Base-by-base conservation (phyloP, 495 filamentous ascomycete species). In the Neurospora sp. region DNA sequence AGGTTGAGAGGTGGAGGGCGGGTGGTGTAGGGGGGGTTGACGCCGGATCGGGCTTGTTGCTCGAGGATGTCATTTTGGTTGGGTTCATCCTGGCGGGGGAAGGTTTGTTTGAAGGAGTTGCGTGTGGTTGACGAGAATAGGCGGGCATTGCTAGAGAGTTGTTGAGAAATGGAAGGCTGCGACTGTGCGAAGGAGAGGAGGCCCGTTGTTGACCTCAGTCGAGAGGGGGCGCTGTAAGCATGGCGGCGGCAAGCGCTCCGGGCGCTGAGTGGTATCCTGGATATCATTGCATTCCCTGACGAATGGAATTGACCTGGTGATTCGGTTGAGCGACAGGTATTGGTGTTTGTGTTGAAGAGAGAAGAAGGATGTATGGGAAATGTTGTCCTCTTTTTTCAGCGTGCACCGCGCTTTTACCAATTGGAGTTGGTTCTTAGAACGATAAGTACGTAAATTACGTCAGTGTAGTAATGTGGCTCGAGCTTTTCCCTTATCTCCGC, bases 1-100 rank as follows among this genome's bases (percentile, higher is more conserved):
- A 90, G 77, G 42, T 80, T 70, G 68, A 92, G 84, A 0, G 85
- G 86, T 1, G 89, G 86, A 0, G 90, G 88, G 46, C 88, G 87
- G 11, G 89, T 91, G 8, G 86, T 80, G 9, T 77, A 69, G 0
- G 90, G 90, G 0, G 87, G 87, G 80, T 92, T 93, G 72, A 90
- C 77, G 68, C 77, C 72, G 77, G 73, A 42, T 71, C 6, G 31
- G 70, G 22, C 74, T 73, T 12, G 70, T 61, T 31, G 73, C 35
- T 10, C 68, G 22, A 69, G 42, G 40, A 44, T 41, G 5, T 40
- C 41, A 11, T 38, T 31, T 0, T 53, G 18, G 20, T 7, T 11
- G 68, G 39, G 46, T 0, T 41, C 44, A 1, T 37, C 44, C 7
- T 68, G 22, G 42, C 42, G 70, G 8, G 70, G 41, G 10, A 37